Base-by-base conservation (phyloP, 2,329 filamentous ascomycete genomes). In the Botryotinia calthae region DNA sequence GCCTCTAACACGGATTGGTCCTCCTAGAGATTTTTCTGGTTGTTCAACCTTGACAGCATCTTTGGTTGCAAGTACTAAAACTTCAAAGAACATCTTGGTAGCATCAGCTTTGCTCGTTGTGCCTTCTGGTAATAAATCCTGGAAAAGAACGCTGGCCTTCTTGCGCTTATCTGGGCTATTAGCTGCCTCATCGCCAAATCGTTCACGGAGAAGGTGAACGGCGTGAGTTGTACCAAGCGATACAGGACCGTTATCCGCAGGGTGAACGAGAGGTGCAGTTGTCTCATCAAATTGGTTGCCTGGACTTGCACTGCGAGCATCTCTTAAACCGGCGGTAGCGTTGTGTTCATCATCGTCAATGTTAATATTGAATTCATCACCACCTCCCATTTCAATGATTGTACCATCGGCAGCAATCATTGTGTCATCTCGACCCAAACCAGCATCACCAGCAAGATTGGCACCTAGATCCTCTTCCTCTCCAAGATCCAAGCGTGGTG, bases 61-160 rank as follows among this genome's bases (percentile, higher is more conserved):
- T 84, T 99, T 99, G 59, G 96, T 99, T 8, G 95, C 96, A 64
- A 99, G 87, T 4, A 99, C 96, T 37, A 99, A 86, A 71, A 96
- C 91, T 84, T 99, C 96, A 79, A 99, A 99, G 85, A 99, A 99
- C 94, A 99, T 98, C 87, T 98, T 98, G 61, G 96, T 99, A 0
- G 96, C 96, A 79, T 98, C 96, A 14, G 92, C 92, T 82, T 93
- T 93, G 76, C 88, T 94, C 0, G 95, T 95, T 74, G 88, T 88
- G 76, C 87, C 84, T 82, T 97, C 93, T 0, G 96, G 96, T 48
- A 98, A 87, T 65, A 99, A 87, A 73, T 97, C 92, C 79, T 98
- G 95, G 86, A 99, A 98, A 4, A 97, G 86, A 4, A 97, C 94
- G 20, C 89, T 89, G 37, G 87, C 87, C 81, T 92, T 92, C 82